Conservation (phyloP, 306 rosid genomes). For the Lathyrus oleraceus region DNA sequence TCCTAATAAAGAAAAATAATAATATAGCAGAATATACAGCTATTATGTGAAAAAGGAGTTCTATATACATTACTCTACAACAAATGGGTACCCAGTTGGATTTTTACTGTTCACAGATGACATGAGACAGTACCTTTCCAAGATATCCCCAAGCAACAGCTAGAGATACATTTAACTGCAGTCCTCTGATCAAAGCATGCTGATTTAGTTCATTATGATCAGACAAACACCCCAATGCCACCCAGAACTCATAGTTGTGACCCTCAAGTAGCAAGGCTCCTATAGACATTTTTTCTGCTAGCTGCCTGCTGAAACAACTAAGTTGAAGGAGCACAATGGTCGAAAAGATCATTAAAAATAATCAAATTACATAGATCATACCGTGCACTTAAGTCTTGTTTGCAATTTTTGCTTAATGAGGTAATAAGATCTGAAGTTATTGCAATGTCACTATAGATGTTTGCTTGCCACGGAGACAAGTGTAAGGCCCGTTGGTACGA, state of each 20-base stretch:
- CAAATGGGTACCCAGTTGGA: conserved; percentile 1
- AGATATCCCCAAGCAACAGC: conserved; percentile 92
- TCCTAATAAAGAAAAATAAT: background rate
- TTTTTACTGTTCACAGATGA: conserved; percentile 5
- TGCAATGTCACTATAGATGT: conserved; percentile 78
- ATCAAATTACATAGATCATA: conserved; percentile 42
- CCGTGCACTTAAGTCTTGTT: conserved; percentile 53
- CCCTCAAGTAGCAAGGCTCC: conserved; percentile 92
- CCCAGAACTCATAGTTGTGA: conserved; percentile 87
- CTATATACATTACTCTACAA: conserved; percentile 6
- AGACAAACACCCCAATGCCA: conserved; percentile 76
- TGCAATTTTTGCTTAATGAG: conserved; percentile 42
- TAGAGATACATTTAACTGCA: conserved; percentile 79
- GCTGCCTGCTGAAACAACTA: conserved; percentile 58
- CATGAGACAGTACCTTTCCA: conserved; percentile 74
- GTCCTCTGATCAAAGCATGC: conserved; percentile 82
- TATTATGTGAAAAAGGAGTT: background rate
- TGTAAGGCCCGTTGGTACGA: conserved; percentile 90
- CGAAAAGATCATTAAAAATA: conserved; percentile 25
- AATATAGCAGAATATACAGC: conserved; percentile 6
- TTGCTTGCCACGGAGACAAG: conserved; percentile 94
- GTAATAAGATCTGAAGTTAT: conserved; percentile 57
- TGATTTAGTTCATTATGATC: conserved; percentile 68
- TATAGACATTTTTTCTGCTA: conserved; percentile 78
- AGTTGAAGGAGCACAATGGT: conserved; percentile 33